Percentiles rank a stretch among this genome's conserved stretches.
phyloP scores from a whole-genome alignment of 805 yeast species.

The Cyberlindnera veronae region DNA sequence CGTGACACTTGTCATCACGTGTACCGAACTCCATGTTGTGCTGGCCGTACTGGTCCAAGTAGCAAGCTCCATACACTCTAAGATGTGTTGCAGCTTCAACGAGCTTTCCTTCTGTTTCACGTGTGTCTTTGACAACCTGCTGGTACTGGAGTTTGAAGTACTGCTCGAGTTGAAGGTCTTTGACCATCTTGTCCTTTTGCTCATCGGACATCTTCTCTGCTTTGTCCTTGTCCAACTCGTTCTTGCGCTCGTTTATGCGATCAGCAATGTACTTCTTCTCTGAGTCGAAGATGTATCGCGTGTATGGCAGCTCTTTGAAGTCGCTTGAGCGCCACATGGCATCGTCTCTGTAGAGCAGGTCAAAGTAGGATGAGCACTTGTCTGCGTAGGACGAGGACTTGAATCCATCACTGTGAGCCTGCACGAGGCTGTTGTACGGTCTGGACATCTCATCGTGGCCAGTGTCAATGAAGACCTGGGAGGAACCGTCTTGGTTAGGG shows the following conservation, averaged over 20 bases:
- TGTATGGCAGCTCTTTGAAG: slow-evolving; percentile 19
- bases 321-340: slow-evolving; percentile 24
- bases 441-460: slow-evolving; percentile 3
- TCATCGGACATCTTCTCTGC: slow-evolving; percentile 9
- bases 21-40: slow-evolving; percentile 1
- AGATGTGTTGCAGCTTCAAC: slow-evolving; percentile 27
- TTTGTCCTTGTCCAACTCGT: slow-evolving; percentile 3
- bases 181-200: slow-evolving; percentile 14
- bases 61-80: slow-evolving; percentile 29
- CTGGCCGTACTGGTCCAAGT: slow-evolving; percentile 19
- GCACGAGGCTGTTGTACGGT: slow-evolving; percentile 9
- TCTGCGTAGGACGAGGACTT: slow-evolving; percentile 15
- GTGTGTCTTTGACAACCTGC: slow-evolving; percentile 17
- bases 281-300: slow-evolving; percentile 20
- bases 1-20: slow-evolving; percentile 26
- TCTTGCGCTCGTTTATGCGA: slow-evolving; percentile 15
- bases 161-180: slow-evolving; percentile 14
- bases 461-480: slow-evolving; percentile 6
- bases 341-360: slow-evolving; percentile 21
- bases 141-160: slow-evolving; percentile 17
- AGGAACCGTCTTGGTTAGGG: background rate
- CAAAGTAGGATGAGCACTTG: slow-evolving; percentile 31
- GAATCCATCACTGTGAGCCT: slow-evolving; percentile 5
- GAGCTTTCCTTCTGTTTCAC: slow-evolving; percentile 23
- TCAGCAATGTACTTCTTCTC: slow-evolving; percentile 18